phyloP scores from a whole-genome alignment of 1,139 yeast species.

The Scheffersomyces illinoinensis region DNA sequence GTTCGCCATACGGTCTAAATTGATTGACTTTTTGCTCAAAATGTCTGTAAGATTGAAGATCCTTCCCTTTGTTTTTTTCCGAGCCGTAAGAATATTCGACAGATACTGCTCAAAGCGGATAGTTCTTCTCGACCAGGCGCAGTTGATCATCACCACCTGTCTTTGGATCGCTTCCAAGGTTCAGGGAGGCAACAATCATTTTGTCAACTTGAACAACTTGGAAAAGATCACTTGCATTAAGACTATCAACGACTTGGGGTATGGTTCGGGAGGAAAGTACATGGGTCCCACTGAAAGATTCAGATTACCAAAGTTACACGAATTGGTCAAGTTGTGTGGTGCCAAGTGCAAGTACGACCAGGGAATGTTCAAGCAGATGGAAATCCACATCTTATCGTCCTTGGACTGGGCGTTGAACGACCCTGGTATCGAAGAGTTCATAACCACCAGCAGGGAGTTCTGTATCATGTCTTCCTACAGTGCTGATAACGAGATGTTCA shows the following conservation, averaged over 20 bases:
- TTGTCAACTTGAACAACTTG: constrained; percentile 47
- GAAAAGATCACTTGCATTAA: constrained; percentile 30
- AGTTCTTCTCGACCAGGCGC: constrained; percentile 61
- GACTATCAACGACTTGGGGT: constrained; percentile 45
- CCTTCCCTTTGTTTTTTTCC: constrained; percentile 59
- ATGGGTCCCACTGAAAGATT: constrained; percentile 68
- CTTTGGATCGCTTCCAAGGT: constrained; percentile 66
- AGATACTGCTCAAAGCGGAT: constrained; percentile 67
- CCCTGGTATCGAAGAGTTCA: constrained; percentile 57
- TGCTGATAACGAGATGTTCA: constrained; percentile 29
- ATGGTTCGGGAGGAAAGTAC: constrained; percentile 58
- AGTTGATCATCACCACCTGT: constrained; percentile 64
- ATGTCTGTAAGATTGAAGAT: constrained; percentile 60
- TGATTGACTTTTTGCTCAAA: constrained; percentile 59
- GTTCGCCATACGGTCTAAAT: constrained; percentile 47
- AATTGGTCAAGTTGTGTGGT: constrained; percentile 62
- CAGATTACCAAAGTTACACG: constrained; percentile 63
- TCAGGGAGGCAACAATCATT: constrained; percentile 71
- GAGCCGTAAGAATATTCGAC: constrained; percentile 60
- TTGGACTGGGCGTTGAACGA: constrained; percentile 63
- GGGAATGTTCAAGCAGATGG: constrained; percentile 61
- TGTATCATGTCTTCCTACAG: constrained; percentile 16
- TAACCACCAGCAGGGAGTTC: constrained; percentile 34
- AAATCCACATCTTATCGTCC: constrained; percentile 55
- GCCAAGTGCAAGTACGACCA: constrained; percentile 57